Conservation (phyloP, 768 basidiomycete genomes). For the Suillus hirtellus region DNA sequence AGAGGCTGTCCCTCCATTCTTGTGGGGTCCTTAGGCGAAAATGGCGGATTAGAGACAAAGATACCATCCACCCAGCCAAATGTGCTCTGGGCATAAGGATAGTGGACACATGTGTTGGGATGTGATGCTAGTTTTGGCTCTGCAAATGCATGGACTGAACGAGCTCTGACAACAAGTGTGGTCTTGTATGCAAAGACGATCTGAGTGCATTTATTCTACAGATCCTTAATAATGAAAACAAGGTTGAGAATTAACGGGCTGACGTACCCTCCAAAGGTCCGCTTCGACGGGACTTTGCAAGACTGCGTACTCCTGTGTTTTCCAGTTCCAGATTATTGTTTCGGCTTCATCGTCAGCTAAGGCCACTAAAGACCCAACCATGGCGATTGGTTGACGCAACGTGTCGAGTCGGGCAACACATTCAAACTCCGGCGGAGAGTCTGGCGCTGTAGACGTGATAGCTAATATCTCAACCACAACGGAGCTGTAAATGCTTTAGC, state of each 20-base stretch:
- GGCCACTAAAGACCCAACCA: slow-evolving; percentile 54
- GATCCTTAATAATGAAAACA: slow-evolving; percentile 9
- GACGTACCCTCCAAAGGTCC: slow-evolving; percentile 32
- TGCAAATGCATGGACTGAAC: slow-evolving; percentile 57
- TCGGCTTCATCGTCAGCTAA: slow-evolving; percentile 52
- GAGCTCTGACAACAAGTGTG: slow-evolving; percentile 59
- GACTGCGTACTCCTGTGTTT: slow-evolving; percentile 44
- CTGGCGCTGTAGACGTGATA: slow-evolving; percentile 15
- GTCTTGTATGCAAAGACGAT: slow-evolving; percentile 47
- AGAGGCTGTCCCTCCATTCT: slow-evolving; percentile 2
- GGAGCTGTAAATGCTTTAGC: slow-evolving; percentile 22
- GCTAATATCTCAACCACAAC: slow-evolving; percentile 32
- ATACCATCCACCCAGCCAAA: slow-evolving; percentile 73
- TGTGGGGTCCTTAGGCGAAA: neutral
- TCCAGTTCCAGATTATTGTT: slow-evolving; percentile 60
- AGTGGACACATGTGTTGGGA: slow-evolving; percentile 26
- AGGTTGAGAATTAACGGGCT: neutral
- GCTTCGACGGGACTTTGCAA: slow-evolving; percentile 40
- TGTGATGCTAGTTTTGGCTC: slow-evolving; percentile 40
- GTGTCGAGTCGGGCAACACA: slow-evolving; percentile 39
- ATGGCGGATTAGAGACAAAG: slow-evolving; percentile 34
- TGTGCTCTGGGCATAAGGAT: slow-evolving; percentile 44
- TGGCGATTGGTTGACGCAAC: slow-evolving; percentile 44
- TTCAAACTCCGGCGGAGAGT: slow-evolving; percentile 27
- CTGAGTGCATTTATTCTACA: slow-evolving; percentile 53